Base-by-base conservation (phyloP, 1,139 yeast genomes). In the Taphrina betulina region DNA sequence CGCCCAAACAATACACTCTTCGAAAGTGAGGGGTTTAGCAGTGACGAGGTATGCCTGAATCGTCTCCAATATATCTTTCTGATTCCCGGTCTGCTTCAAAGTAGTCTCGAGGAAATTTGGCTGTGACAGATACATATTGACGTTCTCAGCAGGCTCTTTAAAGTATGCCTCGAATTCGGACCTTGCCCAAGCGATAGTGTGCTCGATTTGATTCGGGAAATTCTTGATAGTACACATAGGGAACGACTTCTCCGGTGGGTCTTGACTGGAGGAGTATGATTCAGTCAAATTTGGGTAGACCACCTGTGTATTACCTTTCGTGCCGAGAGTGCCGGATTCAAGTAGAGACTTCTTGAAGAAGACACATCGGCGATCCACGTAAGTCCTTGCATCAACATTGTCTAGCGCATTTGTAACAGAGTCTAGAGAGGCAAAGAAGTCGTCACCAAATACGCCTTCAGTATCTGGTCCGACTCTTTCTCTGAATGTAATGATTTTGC, bases 171-270 rank as follows among this genome's bases (percentile, higher is more conserved):
- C 95, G 78, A 92, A 92, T 66, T 89, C 77, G 20, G 90, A 83
- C 74, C 94, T 92, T 22, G 97, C 95, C 99, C 99, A 92, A 12
- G 98, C 97, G 73, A 92, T 92, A 0, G 99, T 94, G 68, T 92
- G 99, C 68, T 92, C 99, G 66, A 92, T 92, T 72, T 90, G 92
- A 71, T 89, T 88, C 58, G 99, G 99, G 82, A 92, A 92, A 5
- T 95, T 86, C 72, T 97, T 82, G 68, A 92, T 78, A 5, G 99
- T 92, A 78, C 99, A 92, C 67, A 92, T 78, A 34, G 99, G 99
- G 67, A 92, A 90, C 3, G 95, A 82, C 72, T 89, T 89, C 74
- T 92, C 99, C 46, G 99, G 98, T 38, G 99, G 98, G 72, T 92
- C 99, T 70, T 89, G 95, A 20, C 96, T 86, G 2, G 96, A 86